Base-by-base conservation (phyloP, 441 rosid species). In the Raphanus hybrid region DNA sequence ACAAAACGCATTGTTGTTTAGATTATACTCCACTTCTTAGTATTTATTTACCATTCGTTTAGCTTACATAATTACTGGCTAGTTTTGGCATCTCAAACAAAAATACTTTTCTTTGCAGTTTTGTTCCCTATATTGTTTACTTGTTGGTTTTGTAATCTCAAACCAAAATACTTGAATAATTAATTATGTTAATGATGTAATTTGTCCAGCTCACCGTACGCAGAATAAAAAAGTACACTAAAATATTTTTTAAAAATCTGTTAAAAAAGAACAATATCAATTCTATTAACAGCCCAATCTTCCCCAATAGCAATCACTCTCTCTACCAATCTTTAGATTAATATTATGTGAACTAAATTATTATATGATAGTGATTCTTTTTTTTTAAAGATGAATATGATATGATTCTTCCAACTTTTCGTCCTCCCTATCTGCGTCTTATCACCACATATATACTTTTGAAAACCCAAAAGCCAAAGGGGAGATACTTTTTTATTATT, bases 361-460 rank as follows among this genome's bases (percentile, higher is more conserved):
- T n/a, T 12, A 11, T 9, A 34, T 64, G 76, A 65, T 71, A 59
- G 43, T 0, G 34, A 29, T 29, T 45, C 26, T 23, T 23, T 23
- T 23, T 23, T 23, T 23, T 23, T 23, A 23, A 23, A 23, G 26
- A 23, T 23, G 2, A 23, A 11, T 9, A 45, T 64, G 76, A 65
- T 71, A 59, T 4, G 76, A 66, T 71, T 20, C 18, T 39, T 71
- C 12, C 10, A 26, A 52, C 10, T 27, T 69, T 39, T 76, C 26
- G 69, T 54, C 59, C 59, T 54, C 26, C 63, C 41, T 37, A 41
- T 45, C 73, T 77, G 76, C 76, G 73, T 71, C 81, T 77, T 39
- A 58, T 71, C 81, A 71, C 81, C 81, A 77, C 81, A 66, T 77
- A 63, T 3, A 29, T 41, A 77, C 75, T 55, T 77, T 69, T 27